Base-by-base conservation (phyloP, 2,329 filamentous ascomycete genomes). In the Cladosporium phlei region DNA sequence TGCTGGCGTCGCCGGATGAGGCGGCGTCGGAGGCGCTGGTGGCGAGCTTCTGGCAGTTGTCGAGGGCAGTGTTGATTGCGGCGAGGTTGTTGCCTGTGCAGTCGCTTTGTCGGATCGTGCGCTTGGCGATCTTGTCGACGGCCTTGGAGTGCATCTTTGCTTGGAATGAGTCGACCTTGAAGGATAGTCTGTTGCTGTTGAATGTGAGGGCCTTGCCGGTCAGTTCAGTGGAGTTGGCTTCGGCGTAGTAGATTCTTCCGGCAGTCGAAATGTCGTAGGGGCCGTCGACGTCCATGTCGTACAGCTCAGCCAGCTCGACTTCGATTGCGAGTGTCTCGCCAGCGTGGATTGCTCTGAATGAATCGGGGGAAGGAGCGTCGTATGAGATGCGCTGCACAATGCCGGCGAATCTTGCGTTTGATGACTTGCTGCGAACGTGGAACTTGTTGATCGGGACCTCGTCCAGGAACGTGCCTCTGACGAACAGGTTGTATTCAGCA, bases 201-300 rank as follows among this genome's bases (percentile, higher is more conserved):
- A 76, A 85, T 9, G 73, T 62, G 2, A 84, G 61, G 34, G 72
- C 73, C 9, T 55, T 49, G 38, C 77, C 79, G 8, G 73, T 63
- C 27, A 86, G 71, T 30, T 73, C 66, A 37, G 71, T 79, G 16
- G 70, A 73, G 56, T 73, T 69, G 33, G 67, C 67, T 17, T 71
- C 68, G 22, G 80, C 77, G 46, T 75, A 76, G 7, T 78, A 75
- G 33, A 85, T 70, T 9, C 72, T 69, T 5, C 83, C 83, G 4
- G 67, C 66, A 4, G 79, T 72, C 45, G 73, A 69, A 38, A 86
- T 63, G 45, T 75, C 74, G 58, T 80, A 80, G 9, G 28, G 21
- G 1, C 45, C 45, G 25, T 47, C 45, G 6, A 34, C 28, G 24
- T 40, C 29, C 16, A 47, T 22, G 16, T 47, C 45, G 60, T 81